Conservation (phyloP, 2,329 filamentous ascomycete species). For the Cryphonectria radicalis region DNA sequence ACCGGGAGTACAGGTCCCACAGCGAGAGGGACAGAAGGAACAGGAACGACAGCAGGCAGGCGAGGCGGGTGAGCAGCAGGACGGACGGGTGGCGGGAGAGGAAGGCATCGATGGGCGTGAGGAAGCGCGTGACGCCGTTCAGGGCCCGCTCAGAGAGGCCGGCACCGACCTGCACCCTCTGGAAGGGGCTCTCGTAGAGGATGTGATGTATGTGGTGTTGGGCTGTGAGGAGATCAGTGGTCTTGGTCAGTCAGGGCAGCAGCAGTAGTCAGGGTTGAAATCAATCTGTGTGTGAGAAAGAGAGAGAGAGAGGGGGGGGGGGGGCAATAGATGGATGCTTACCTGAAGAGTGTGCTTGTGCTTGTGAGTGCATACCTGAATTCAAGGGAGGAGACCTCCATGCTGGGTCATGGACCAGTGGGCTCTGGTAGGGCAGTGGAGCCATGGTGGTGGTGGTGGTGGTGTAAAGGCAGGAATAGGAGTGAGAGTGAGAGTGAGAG, state of each 20-base stretch:
- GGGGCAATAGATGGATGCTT: no score
- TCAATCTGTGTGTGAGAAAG: no score
- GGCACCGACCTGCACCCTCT: background rate
- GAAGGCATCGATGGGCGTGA: background rate
- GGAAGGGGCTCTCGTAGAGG: constrained; percentile 5
- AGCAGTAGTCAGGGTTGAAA: no score
- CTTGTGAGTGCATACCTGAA: background rate
- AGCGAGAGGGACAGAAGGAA: background rate
- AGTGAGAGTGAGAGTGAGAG: background rate
- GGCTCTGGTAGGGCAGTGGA: constrained; percentile 6
- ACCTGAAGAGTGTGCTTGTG: background rate
- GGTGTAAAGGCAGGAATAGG: background rate
- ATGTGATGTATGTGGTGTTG: background rate
- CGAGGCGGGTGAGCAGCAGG: background rate
- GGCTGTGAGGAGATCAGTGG: background rate
- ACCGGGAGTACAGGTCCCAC: background rate
- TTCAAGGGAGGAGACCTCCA: background rate
- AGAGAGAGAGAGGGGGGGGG: no score
- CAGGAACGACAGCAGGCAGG: constrained; percentile 8
- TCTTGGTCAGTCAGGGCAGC: background rate
- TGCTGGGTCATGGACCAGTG: background rate
- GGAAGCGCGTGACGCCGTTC: background rate
- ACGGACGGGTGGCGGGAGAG: background rate
- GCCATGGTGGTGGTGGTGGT: constrained; percentile 2
- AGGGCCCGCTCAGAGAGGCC: background rate